These are phyloP conservation scores for Fonsecaea nubica DNA, from an alignment of 2,329 filamentous ascomycete genomes.

Conservation along the genomic window DNA sequence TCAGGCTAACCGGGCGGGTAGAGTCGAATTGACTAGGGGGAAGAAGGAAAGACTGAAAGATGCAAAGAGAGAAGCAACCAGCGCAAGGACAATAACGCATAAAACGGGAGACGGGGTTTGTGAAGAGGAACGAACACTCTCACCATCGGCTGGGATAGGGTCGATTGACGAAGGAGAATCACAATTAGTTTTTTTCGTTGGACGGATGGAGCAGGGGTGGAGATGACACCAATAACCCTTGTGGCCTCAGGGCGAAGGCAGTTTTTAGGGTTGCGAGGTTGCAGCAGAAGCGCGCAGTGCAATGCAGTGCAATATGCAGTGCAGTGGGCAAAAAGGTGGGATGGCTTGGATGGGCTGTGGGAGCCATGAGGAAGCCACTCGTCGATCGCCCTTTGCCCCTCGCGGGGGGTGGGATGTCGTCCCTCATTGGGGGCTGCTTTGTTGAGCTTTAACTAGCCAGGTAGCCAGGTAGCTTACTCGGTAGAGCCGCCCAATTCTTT, in stretches of 20 bases:
- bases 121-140: constrained; percentile 1
- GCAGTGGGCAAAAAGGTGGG: constrained; percentile 10
- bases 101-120: constrained; percentile 15
- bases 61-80: constrained; percentile 11
- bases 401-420: constrained; percentile 17
- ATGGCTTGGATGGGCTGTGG: constrained; percentile 5
- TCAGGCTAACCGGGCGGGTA: constrained; percentile 3
- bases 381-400: background rate
- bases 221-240: background rate
- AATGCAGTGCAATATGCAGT: background rate
- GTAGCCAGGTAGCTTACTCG: background rate
- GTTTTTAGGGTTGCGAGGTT: background rate
- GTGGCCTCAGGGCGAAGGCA: no score
- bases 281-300: background rate
- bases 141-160: constrained; percentile 17
- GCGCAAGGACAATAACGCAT: constrained; percentile 11
- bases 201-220: constrained; percentile 10
- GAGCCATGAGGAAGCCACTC: constrained; percentile 10
- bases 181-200: constrained; percentile 2
- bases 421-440: constrained; percentile 11
- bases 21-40: background rate
- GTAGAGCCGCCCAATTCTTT: background rate
- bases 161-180: constrained; percentile 12
- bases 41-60: constrained; percentile 9
- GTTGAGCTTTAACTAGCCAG: background rate